Base-by-base conservation (phyloP, 108 stramenopile genomes). In the Cyclostephanos tholiformis region DNA sequence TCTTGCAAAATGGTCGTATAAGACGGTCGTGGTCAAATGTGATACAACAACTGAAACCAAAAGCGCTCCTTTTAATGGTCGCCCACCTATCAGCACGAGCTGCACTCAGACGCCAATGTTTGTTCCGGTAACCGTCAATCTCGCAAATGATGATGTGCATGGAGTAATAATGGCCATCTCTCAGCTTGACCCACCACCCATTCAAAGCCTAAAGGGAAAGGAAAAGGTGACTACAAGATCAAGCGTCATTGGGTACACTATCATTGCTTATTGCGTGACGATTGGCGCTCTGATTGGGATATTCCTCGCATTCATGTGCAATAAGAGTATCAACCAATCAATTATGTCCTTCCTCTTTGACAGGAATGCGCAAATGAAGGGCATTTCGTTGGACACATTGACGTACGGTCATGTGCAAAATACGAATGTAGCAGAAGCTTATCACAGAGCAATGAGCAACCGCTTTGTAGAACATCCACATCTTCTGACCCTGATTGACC, bases 401-500 rank as follows among this genome's bases (percentile, higher is more conserved):
- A 91, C 89, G 36, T 95, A 94, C 84, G 83, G 87, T 72, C 84
- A 83, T 46, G 80, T 86, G 19, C 82, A 85, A 73, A 85, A 91
- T 68, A 73, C 89, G 26, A 85, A 82, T 48, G 89, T 95, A 19
- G 87, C 78, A 55, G 90, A 96, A 65, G 87, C 93, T 1, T 96
- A 93, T 64, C 71, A 92, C 67, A 61, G 88, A 41, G 97, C 96
- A 44, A 97, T 96, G 96, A 81, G 84, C 67, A 91, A 89, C 29
- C 84, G 97, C 50, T 94, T 96, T 78, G 91, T 97, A 1, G 71
- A 90, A 67, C 91, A 96, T 52, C 87, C 93, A 9, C 94, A 96
- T 69, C 79, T 95, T 49, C 82, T 98, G 10, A 94, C 92, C 30
- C 80, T 97, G 14, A 97, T 98, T 64, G 91, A 97, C 72, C 98